These are phyloP conservation scores for Syzygium jambos DNA, from an alignment of 345 rosid genomes.

Conservation along the genomic window DNA sequence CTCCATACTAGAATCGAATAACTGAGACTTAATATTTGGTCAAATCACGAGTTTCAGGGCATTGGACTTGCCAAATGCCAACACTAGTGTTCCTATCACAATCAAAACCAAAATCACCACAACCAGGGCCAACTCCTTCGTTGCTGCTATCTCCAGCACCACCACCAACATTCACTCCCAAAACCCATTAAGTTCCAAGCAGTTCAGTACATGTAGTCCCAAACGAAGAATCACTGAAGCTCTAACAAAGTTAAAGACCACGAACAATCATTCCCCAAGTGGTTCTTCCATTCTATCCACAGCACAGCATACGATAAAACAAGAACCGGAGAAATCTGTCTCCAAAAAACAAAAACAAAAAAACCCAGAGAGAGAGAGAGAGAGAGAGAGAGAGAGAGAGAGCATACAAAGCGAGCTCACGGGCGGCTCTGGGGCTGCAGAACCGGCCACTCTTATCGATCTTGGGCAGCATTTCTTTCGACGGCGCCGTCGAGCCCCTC, in stretches of 20 bases:
- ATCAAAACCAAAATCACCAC: neutral
- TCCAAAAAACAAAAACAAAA: neutral
- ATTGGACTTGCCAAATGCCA: neutral
- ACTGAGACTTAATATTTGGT: neutral
- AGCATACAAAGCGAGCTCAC: constrained; percentile 88
- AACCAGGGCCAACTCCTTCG: neutral
- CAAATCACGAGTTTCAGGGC: neutral
- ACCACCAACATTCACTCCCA: neutral
- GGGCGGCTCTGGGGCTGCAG: constrained; percentile 97
- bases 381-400: neutral
- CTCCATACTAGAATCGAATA: neutral
- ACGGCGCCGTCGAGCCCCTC: constrained; percentile 5
- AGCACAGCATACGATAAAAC: neutral
- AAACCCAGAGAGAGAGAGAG: neutral
- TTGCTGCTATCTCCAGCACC: neutral
- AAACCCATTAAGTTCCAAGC: neutral
- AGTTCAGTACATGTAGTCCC: neutral
- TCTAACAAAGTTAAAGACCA: neutral
- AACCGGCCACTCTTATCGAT: constrained; percentile 87
- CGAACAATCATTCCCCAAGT: neutral
- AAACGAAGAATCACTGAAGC: neutral
- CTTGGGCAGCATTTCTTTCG: constrained; percentile 54
- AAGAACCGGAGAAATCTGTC: neutral
- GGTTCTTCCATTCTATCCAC: neutral
- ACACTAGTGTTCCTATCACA: neutral